Evolutionary conservation across 768 basidiomycete species (phyloP), one percentile per base, ranked within the genome.

Genomic region (Pleurotus cornucopiae): DNA sequence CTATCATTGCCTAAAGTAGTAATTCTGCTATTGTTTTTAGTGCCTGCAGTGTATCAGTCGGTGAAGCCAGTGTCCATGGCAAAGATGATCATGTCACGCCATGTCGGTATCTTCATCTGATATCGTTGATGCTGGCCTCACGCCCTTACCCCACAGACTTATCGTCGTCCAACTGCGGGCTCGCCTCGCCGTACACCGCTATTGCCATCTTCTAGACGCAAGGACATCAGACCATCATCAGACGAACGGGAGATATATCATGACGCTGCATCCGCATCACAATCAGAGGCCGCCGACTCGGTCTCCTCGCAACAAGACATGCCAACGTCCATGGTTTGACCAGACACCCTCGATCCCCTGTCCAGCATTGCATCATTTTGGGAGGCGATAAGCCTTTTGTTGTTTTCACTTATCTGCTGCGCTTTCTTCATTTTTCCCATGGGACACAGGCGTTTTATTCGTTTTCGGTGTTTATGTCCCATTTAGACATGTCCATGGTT

Each of bases 51-150:
- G 14, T 78, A 79, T 53, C 70, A 77, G 58, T 74, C 61, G 55
- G 72, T 72, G 49, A 67, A 71, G 38, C 77, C 77, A 46, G 60
- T 74, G 41, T 79, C 78, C 6, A 79, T 79, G 77, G 77, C 77
- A 34, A 79, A 79, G 63, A 72, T 79, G 57, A 79, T 79, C 59
- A 79, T 79, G 78, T 78, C 77, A 25, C 75, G 77, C 64, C 77
- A 79, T 67, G 77, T 79, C 62, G 45, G 77, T 63, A 16, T 46
- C 40, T 44, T 46, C 30, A 18, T 34, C 30, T 34, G 30, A 34
- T 11, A 21, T 34, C 13, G 13, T 25, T 39, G 11, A 16, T 55
- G 34, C 13, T 2, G 16, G 12, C 14, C 51, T 30, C n/a, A 21
- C 25, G 12, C n/a, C 39, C 38, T 40, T 23, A 41, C 25, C 21